A percentile compares a stretch with the other conserved stretches of the same genome.
Conservation (phyloP, 352 stramenopile species). For the Globisporangium canariense region DNA sequence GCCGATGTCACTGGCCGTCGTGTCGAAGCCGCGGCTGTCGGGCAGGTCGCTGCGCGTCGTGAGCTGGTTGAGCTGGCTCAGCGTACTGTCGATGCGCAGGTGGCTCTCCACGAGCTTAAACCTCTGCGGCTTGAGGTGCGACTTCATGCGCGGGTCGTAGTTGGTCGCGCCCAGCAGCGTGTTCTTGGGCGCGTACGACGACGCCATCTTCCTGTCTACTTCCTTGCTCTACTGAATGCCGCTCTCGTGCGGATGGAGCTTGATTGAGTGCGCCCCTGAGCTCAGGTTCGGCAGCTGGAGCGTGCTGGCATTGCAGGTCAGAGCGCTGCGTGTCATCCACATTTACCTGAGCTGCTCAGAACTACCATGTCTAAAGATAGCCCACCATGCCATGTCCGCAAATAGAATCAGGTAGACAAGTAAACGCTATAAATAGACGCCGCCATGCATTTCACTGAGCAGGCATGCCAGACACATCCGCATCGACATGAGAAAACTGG, state of each 20-base stretch:
- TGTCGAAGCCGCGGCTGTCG: conserved; percentile 55
- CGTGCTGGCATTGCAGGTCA: not conserved
- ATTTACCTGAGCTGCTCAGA: not conserved
- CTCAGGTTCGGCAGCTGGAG: not conserved
- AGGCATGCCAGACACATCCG: no score
- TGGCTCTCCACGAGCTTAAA: conserved; percentile 68
- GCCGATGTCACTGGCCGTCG: conserved; percentile 59
- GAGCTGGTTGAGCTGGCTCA: conserved; percentile 59
- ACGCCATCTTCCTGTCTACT: conserved; percentile 30
- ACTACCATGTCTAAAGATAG: not conserved
- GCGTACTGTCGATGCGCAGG: conserved; percentile 60
- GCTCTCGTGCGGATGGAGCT: not conserved
- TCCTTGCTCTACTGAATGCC: not conserved
- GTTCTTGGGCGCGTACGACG: conserved; percentile 57
- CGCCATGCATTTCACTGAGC: not conserved
- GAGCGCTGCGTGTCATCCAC: not conserved
- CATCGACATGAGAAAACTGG: not conserved
- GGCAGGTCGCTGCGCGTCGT: conserved; percentile 54
- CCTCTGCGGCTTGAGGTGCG: conserved; percentile 72
- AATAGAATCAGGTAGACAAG: not conserved
- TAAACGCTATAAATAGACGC: not conserved
- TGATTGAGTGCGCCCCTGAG: not conserved
- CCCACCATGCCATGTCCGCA: not conserved
- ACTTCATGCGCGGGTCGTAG: conserved; percentile 64
- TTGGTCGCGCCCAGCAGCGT: conserved; percentile 67